A percentile compares a stretch with the other conserved stretches of the same genome.
Evolutionary conservation across 257 asterid species (phyloP).

Genomic region (Echium plantagineum): DNA sequence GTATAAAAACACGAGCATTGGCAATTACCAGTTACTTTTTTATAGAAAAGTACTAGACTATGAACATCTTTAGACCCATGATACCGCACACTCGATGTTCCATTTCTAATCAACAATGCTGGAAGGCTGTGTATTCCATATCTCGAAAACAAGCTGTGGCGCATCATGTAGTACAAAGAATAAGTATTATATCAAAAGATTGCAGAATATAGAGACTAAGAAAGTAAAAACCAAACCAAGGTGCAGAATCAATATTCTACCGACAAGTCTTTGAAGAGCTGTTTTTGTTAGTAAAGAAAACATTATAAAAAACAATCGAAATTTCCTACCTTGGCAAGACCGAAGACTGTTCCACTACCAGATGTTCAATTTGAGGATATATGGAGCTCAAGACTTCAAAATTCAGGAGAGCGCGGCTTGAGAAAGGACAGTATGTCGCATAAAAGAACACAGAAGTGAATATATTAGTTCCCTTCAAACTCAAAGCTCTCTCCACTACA

Average conservation of each 20-base stretch:
- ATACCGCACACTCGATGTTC: conserved; percentile 27
- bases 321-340: conserved; percentile 43
- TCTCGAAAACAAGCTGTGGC: conserved; percentile 54
- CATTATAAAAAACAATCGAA: neutral
- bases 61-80: conserved; percentile 44
- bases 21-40: conserved; percentile 48
- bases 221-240: neutral
- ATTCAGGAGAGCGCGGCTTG: conserved; percentile 22
- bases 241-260: neutral
- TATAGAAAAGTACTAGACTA: conserved; percentile 40
- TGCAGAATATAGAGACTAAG: neutral
- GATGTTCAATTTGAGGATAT: conserved; percentile 52
- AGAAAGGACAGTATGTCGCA: conserved; percentile 57
- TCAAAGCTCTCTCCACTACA: neutral
- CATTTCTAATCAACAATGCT: conserved; percentile 39
- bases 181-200: conserved; percentile 2
- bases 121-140: conserved; percentile 67
- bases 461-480: neutral
- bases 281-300: neutral
- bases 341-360: conserved; percentile 44
- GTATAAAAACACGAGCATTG: neutral
- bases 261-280: neutral
- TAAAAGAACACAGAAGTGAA: conserved; percentile 11
- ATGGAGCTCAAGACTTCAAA: conserved; percentile 39
- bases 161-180: conserved; percentile 17